A percentile compares a stretch with the other conserved stretches of the same genome.
Conservation (phyloP, 2,329 filamentous ascomycete genomes). For the Pseudogymnoascus sp. region DNA sequence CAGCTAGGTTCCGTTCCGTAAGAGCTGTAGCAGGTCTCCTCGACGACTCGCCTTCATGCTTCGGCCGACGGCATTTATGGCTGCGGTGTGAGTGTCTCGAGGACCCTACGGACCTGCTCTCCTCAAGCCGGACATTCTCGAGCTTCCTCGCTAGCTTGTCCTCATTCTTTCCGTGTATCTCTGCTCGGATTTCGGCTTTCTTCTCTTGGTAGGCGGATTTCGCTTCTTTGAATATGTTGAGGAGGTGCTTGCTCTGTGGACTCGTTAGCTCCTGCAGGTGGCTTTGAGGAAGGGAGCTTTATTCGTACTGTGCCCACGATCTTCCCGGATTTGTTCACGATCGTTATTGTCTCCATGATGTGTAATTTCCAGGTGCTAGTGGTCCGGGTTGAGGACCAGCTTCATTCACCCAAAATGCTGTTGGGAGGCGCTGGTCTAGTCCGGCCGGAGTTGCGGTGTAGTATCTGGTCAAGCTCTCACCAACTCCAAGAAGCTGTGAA, state of each 20-base stretch:
- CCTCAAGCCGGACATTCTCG: constrained; percentile 20
- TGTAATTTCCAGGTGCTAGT: neutral
- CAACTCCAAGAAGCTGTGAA: neutral
- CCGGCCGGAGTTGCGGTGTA: neutral
- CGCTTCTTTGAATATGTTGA: constrained; percentile 87
- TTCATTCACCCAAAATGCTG: neutral
- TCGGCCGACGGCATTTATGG: constrained; percentile 23
- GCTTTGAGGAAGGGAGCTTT: constrained; percentile 10
- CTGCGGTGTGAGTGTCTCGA: constrained; percentile 31
- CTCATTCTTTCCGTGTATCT: constrained; percentile 51
- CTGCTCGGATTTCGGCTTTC: constrained; percentile 71
- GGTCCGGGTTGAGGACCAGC: neutral
- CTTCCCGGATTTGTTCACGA: constrained; percentile 87
- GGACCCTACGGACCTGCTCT: constrained; percentile 34
- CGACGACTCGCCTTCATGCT: constrained; percentile 10
- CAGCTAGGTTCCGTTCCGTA: constrained; percentile 20
- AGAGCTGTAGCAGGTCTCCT: constrained; percentile 15
- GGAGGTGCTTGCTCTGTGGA: constrained; percentile 76
- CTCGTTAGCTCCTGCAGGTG: constrained; percentile 13
- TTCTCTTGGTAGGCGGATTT: constrained; percentile 80
- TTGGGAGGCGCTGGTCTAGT: neutral
- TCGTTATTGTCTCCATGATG: constrained; percentile 70
- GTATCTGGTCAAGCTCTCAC: neutral
- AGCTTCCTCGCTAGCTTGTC: constrained; percentile 52
- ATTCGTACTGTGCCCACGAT: constrained; percentile 73